These are phyloP conservation scores for Secale cereale DNA, from an alignment of 176 grass and related monocot genomes.

Conservation along the genomic window DNA sequence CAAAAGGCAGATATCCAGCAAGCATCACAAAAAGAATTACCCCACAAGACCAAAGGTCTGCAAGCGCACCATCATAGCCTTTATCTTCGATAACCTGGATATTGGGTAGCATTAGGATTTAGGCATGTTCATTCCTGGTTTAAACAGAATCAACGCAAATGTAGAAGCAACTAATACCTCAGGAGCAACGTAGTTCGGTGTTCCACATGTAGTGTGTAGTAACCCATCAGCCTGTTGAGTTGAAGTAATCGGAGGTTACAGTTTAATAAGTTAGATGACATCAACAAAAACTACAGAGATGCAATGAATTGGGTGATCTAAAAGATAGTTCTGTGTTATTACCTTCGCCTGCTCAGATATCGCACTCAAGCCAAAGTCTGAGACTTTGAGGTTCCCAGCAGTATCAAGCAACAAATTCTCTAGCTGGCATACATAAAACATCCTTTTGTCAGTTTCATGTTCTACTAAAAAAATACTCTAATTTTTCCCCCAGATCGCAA, in stretches of 20 bases:
- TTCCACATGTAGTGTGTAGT: conserved; percentile 87
- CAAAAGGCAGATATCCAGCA: conserved; percentile 85
- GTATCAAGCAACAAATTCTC: conserved; percentile 82
- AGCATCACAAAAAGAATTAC: conserved; percentile 89
- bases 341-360: conserved; percentile 83
- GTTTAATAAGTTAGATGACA: background rate
- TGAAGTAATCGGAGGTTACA: background rate
- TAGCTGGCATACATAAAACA: conserved; percentile 41
- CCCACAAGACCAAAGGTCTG: conserved; percentile 94
- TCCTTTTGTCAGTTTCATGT: background rate
- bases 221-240: conserved; percentile 67
- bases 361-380: conserved; percentile 90
- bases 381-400: conserved; percentile 71
- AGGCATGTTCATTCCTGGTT: background rate
- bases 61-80: conserved; percentile 83
- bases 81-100: conserved; percentile 80
- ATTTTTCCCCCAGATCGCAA: no score
- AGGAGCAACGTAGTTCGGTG: conserved; percentile 90
- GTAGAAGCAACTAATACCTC: conserved; percentile 40
- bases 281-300: background rate
- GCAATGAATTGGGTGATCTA: background rate
- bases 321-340: conserved; percentile 13
- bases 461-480: background rate
- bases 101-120: background rate
- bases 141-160: background rate